Percentiles rank a stretch among this genome's conserved stretches.
These are phyloP conservation scores for Aspergillus sp. DNA, from an alignment of 2,329 filamentous ascomycete genomes.

Conservation along the genomic window DNA sequence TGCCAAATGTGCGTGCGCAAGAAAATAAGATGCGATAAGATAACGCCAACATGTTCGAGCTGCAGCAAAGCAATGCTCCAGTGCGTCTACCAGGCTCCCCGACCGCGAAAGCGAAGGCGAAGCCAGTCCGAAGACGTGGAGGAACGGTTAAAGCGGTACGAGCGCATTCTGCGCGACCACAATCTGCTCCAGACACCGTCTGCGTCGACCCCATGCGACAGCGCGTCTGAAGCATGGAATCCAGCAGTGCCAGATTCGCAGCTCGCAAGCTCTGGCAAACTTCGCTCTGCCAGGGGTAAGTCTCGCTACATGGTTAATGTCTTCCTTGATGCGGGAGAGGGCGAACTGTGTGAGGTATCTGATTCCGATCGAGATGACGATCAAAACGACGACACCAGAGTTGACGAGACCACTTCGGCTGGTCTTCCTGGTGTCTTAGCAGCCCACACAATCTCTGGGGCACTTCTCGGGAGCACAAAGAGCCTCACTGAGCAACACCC, in stretches of 20 bases:
- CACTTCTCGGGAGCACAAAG: conserved; percentile 3
- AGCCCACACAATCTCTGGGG: conserved; percentile 1
- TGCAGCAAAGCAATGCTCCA: conserved; percentile 34
- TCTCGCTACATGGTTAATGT: conserved; percentile 45
- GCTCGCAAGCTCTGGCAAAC: neutral
- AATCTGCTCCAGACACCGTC: conserved; percentile 10
- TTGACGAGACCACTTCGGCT: neutral
- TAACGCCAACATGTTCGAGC: conserved; percentile 31
- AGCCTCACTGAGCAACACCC: conserved; percentile 29
- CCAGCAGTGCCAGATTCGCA: neutral
- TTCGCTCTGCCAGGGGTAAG: conserved; percentile 27
- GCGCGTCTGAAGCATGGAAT: neutral
- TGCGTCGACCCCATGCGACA: neutral
- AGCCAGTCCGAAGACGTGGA: conserved; percentile 30
- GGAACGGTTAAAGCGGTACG: conserved; percentile 41
- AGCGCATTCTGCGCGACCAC: conserved; percentile 38
- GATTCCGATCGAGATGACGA: conserved; percentile 16
- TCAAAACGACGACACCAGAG: neutral
- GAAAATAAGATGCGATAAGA: conserved; percentile 44
- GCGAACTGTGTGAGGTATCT: conserved; percentile 23
- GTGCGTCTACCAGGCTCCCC: conserved; percentile 43
- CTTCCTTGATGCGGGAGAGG: conserved; percentile 25
- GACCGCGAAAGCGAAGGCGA: conserved; percentile 40
- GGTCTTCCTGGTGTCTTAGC: neutral
- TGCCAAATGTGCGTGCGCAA: conserved; percentile 29